phyloP scores from a whole-genome alignment of 768 basidiomycete genomes.

The Thelephora ganbajun region DNA sequence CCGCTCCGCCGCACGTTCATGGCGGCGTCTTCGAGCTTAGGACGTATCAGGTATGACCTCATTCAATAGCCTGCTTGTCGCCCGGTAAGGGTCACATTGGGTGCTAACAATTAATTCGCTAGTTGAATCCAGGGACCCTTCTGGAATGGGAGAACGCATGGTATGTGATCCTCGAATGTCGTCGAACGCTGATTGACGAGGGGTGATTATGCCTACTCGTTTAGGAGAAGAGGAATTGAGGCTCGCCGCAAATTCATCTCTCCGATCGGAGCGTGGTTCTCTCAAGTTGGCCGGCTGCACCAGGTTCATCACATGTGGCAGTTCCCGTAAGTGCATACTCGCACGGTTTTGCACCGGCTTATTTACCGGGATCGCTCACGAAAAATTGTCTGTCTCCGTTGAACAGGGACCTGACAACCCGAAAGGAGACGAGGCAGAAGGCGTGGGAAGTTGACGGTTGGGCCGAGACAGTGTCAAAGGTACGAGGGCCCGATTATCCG shows the following conservation, averaged over 20 bases:
- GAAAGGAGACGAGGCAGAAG: slow-evolving; percentile 76
- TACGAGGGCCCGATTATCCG: slow-evolving; percentile 14
- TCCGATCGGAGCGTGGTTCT: slow-evolving; percentile 88
- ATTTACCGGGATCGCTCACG: not conserved
- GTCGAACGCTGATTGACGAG: too few relatives aligned
- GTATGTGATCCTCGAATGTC: slow-evolving; percentile 24
- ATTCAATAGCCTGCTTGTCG: too few relatives aligned
- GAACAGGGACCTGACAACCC: slow-evolving; percentile 35
- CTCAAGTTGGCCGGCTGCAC: slow-evolving; percentile 71
- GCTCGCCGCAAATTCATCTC: slow-evolving; percentile 78
- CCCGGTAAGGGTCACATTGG: too few relatives aligned
- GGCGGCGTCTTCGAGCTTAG: slow-evolving; percentile 93
- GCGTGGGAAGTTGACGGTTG: slow-evolving; percentile 94
- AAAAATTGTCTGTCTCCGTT: not conserved
- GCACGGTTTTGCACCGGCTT: too few relatives aligned
- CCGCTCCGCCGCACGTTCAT: slow-evolving; percentile 70
- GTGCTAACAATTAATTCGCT: slow-evolving; percentile 8
- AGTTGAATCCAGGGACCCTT: slow-evolving; percentile 75
- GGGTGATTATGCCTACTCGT: slow-evolving; percentile 4
- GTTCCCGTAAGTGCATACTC: slow-evolving; percentile 44
- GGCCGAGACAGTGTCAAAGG: slow-evolving; percentile 91
- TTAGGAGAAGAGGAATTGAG: slow-evolving; percentile 86
- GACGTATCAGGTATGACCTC: slow-evolving; percentile 32
- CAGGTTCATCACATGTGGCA: slow-evolving; percentile 98
- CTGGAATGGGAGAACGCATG: slow-evolving; percentile 94